Percentiles rank a stretch among this genome's conserved stretches.
Evolutionary conservation across 495 filamentous ascomycete species (phyloP).

Genomic region (Ramalina intermedia): DNA sequence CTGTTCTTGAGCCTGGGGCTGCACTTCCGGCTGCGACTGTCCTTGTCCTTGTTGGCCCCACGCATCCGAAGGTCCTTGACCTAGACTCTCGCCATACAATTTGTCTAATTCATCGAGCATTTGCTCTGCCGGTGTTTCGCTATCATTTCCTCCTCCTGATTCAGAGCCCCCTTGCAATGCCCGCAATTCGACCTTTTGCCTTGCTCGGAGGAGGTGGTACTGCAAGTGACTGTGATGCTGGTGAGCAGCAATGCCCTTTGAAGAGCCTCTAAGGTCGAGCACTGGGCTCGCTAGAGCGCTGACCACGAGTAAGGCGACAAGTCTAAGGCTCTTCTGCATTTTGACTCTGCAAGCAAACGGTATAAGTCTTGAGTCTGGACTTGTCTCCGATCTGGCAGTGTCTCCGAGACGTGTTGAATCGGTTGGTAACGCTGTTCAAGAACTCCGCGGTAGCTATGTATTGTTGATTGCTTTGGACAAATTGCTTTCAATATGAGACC

Average conservation of each 20-base stretch:
- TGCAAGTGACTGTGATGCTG: constrained; percentile 22
- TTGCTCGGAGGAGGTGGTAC: constrained; percentile 1
- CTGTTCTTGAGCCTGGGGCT: background rate
- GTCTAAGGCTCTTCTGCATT: background rate
- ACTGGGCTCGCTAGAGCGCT: constrained; percentile 46
- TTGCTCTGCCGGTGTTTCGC: constrained; percentile 2
- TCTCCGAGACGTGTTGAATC: background rate
- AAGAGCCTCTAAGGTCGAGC: constrained; percentile 29
- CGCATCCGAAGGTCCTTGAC: background rate
- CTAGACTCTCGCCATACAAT: background rate
- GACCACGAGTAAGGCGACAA: constrained; percentile 25
- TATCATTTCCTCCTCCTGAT: background rate
- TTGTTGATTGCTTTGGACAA: background rate
- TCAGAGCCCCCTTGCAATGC: constrained; percentile 1
- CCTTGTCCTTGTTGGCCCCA: background rate
- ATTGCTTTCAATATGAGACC: background rate
- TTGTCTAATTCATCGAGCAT: constrained; percentile 1
- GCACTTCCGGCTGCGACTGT: background rate
- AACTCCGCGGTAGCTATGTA: background rate
- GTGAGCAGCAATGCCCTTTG: constrained; percentile 47
- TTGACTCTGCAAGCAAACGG: no score
- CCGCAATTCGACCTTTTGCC: background rate
- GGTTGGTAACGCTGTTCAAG: background rate
- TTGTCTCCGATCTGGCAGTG: no score
- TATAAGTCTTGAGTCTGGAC: no score